Evolutionary conservation across 305 asterid species (phyloP).

Genomic region (Solanum hybrid): DNA sequence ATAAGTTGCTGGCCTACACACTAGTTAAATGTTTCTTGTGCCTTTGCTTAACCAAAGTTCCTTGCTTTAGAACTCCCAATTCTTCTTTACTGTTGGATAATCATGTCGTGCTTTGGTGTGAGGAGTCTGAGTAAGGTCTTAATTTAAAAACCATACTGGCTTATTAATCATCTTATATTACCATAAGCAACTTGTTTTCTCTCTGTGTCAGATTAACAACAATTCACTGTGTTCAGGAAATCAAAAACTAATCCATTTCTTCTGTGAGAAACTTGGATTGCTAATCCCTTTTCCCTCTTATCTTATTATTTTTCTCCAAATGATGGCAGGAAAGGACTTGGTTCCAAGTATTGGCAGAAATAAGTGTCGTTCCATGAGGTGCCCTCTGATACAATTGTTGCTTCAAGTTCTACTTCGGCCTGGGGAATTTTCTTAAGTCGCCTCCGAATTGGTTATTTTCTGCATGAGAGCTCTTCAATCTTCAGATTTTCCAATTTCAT

Average conservation of each 20-base stretch:
- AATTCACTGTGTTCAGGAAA: not conserved
- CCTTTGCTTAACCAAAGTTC: not conserved
- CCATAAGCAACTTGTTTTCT: not conserved
- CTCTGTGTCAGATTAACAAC: not conserved
- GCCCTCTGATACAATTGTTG: slow-evolving; percentile 72
- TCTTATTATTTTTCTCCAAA: not conserved
- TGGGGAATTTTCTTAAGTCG: slow-evolving; percentile 73
- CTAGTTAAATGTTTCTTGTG: not conserved
- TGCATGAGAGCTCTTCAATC: slow-evolving; percentile 63
- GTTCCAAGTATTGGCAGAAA: slow-evolving; percentile 39
- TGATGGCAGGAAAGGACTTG: slow-evolving; percentile 46
- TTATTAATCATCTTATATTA: not conserved
- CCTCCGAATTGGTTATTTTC: slow-evolving; percentile 66
- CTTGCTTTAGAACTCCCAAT: not conserved
- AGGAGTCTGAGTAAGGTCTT: not conserved
- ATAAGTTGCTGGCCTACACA: not conserved
- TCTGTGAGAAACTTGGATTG: not conserved
- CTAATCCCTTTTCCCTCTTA: not conserved
- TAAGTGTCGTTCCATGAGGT: slow-evolving; percentile 67
- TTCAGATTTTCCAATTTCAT: slow-evolving; percentile 46
- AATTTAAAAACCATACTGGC: not conserved
- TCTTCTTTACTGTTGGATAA: not conserved
- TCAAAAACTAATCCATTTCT: not conserved
- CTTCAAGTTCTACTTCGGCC: slow-evolving; percentile 84
- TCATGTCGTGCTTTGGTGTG: not conserved